Evolutionary conservation across 1,284 basidiomycete genomes (phyloP), one percentile per base, ranked within the genome.

Genomic region (Earliella scabrosa): DNA sequence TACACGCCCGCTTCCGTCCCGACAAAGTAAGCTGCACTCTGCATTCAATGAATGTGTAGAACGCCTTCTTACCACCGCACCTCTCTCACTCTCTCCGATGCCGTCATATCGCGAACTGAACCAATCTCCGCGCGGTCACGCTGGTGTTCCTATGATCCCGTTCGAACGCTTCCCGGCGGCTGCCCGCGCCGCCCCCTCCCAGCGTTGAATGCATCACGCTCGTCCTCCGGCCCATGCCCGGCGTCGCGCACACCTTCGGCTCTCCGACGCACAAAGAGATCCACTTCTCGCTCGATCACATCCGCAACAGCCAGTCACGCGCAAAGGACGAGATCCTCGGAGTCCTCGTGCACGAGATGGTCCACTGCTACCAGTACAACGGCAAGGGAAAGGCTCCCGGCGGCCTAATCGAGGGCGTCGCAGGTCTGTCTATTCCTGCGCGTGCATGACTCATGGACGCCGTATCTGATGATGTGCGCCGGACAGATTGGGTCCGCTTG

Each of bases 281-380:
- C 35, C 85, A 90, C 65, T 76, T 89, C 54, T 86, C 86, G 16
- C 76, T 87, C 36, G 78, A 87, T 39, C 81, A 90, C 67, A 78
- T 90, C 67, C 68, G 71, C 52, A 74, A 76, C 50, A 73, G 68
- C 41, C 69, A 71, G 32, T 56, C 72, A 20, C 79, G 83, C 36
- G 84, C 81, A 8, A 68, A 66, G 24, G 77, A 85, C 44, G 88
- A 90, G 71, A 85, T 88, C 45, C 54, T 73, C 40, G 88, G 89
- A 13, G 86, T 90, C 2, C 75, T 91, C 4, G 68, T 76, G 44
- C 85, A 86, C 66, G 85, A 91, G 70, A 79, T 86, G 66, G 88
- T 88, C 3, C 89, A 90, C 63, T 90, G 89, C 68, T 91, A 78
- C 68, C 88, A 90, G 65, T 80, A 85, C 71, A 79, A 88, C 64